Evolutionary conservation across 1,284 basidiomycete genomes (phyloP).

Genomic region (Fomitiporia mediterranea): DNA sequence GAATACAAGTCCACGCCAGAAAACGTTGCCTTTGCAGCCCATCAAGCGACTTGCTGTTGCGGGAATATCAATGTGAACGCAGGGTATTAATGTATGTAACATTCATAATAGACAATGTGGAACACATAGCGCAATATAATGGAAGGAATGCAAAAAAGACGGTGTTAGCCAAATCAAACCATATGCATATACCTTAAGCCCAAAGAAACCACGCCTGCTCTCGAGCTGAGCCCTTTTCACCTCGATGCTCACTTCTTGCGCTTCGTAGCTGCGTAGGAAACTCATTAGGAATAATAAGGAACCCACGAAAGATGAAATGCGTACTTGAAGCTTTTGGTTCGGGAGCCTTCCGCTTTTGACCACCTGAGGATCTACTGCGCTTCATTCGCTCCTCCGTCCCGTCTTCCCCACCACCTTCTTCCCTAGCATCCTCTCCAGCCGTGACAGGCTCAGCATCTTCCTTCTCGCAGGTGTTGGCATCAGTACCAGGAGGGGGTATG

Average conservation of each 20-base stretch:
- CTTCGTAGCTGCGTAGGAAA: slow-evolving; percentile 26
- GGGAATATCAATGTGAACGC: no score
- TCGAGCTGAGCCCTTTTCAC: slow-evolving; percentile 1
- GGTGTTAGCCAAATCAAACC: no score
- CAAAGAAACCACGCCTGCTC: no score
- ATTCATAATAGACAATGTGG: no score
- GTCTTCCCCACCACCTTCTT: slow-evolving; percentile 24
- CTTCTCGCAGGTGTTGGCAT: slow-evolving; percentile 6
- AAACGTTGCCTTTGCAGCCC: no score
- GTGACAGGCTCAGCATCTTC: slow-evolving; percentile 17
- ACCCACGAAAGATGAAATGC: neutral
- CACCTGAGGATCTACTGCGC: slow-evolving; percentile 25
- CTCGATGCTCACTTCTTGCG: slow-evolving; percentile 29
- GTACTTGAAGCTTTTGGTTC: slow-evolving; percentile 1
- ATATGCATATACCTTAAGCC: no score
- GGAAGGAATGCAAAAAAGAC: no score
- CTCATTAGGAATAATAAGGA: neutral
- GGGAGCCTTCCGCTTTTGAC: slow-evolving; percentile 3
- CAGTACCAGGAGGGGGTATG: neutral
- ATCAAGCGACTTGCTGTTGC: no score
- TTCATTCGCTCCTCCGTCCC: slow-evolving; percentile 26
- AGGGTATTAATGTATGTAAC: no score
- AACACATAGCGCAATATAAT: no score
- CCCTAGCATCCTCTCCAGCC: slow-evolving; percentile 25
- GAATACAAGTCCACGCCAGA: neutral